Conservation (phyloP, 495 filamentous ascomycete species). For the Talaromyces liani region DNA sequence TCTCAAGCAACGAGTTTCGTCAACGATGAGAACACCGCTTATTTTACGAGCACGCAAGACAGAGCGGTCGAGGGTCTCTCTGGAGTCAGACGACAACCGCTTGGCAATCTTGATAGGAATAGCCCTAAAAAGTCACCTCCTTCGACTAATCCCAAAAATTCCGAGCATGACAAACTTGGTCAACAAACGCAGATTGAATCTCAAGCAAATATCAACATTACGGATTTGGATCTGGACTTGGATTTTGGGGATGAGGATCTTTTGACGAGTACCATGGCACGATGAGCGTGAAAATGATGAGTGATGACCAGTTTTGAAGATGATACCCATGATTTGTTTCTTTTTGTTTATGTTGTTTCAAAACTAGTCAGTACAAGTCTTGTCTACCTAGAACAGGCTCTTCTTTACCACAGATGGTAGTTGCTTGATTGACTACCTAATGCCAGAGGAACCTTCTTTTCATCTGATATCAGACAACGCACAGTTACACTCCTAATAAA, state of each 20-base stretch:
- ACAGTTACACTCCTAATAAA: background rate
- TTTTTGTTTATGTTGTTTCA: background rate
- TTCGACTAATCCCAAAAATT: background rate
- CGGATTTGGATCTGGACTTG: slow-evolving; percentile 5
- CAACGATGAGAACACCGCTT: background rate
- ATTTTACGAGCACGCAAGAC: slow-evolving; percentile 4
- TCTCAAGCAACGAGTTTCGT: background rate
- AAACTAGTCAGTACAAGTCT: background rate
- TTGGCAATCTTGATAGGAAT: slow-evolving; percentile 23
- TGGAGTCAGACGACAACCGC: slow-evolving; percentile 13
- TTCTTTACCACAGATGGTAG: background rate
- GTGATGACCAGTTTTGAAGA: background rate
- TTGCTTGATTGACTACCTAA: background rate
- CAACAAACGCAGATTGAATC: background rate
- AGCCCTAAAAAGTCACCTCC: slow-evolving; percentile 19
- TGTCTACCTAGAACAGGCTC: background rate
- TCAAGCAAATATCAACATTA: background rate
- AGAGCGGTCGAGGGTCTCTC: background rate
- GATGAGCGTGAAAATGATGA: background rate
- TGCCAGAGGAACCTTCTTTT: background rate
- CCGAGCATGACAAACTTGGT: background rate
- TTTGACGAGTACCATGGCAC: slow-evolving; percentile 5
- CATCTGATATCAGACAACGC: background rate
- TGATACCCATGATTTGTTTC: background rate
- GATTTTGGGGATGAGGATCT: slow-evolving; percentile 8